phyloP scores from a whole-genome alignment of 2,329 filamentous ascomycete species.

The Cordyceps cicadae region DNA sequence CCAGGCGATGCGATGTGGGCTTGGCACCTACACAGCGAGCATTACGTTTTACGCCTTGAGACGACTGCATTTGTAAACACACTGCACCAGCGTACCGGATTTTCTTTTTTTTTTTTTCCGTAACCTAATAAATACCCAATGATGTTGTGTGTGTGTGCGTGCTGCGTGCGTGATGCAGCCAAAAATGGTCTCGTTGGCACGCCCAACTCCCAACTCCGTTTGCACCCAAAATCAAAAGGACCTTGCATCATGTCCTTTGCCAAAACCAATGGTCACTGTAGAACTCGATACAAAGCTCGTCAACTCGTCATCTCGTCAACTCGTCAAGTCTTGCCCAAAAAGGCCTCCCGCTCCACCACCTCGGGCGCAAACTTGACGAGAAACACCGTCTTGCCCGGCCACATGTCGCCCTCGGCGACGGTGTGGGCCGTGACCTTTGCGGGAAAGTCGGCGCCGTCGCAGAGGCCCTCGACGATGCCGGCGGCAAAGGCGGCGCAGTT shows the following conservation, averaged over 20 bases:
- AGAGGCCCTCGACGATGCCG: constrained; percentile 85
- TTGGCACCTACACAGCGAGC: neutral
- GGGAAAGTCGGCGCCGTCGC: constrained; percentile 84
- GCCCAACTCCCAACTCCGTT: constrained; percentile 1
- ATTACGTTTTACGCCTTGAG: neutral
- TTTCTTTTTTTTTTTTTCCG: no score
- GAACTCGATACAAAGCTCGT: no score
- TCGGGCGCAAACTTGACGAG: constrained; percentile 86
- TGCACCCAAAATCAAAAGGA: neutral
- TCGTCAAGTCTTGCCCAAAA: constrained; percentile 50
- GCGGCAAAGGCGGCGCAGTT: constrained; percentile 96
- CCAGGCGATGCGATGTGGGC: neutral
- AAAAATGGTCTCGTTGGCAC: neutral
- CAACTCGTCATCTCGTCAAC: no score
- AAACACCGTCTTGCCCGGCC: constrained; percentile 94
- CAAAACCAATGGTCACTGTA: no score
- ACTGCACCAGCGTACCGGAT: neutral
- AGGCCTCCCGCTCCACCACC: constrained; percentile 84
- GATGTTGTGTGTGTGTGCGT: no score
- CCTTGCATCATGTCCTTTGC: neutral
- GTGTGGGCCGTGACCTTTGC: constrained; percentile 87
- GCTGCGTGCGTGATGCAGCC: neutral
- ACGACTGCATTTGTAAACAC: neutral
- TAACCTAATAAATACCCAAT: constrained; percentile 2
- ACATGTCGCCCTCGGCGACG: constrained; percentile 68